Conservation (phyloP, 768 basidiomycete species). For the Mycena vitilis region DNA sequence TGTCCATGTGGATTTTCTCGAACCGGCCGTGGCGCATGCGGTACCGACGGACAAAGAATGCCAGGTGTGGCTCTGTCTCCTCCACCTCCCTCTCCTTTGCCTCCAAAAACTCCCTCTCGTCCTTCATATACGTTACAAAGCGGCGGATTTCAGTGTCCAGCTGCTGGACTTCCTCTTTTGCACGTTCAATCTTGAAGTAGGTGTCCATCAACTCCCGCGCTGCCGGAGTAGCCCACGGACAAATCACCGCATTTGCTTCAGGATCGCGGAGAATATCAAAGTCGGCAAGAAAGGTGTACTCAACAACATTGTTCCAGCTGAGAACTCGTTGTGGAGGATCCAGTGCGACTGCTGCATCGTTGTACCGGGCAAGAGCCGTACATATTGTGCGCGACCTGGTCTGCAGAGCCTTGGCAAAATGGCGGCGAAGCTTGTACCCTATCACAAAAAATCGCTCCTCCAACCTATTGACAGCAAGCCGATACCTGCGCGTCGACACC, state of each 20-base stretch:
- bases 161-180: not conserved
- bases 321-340: conserved; percentile 7
- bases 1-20: no score
- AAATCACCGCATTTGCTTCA: conserved; percentile 13
- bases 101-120: not conserved
- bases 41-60: no score
- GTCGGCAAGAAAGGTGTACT: conserved; percentile 19
- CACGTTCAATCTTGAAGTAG: conserved; percentile 19
- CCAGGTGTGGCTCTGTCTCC: no score
- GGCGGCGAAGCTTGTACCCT: conserved; percentile 36
- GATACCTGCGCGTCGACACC: no score
- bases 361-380: conserved; percentile 32
- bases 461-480: no score
- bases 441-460: no score
- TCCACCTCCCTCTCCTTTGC: no score
- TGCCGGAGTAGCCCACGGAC: conserved; percentile 29
- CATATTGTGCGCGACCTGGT: conserved; percentile 6
- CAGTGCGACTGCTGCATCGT: conserved; percentile 13
- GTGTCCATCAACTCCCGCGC: conserved; percentile 27
- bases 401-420: conserved; percentile 38
- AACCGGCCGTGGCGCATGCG: no score
- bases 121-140: not conserved
- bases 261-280: conserved; percentile 36
- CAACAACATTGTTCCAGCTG: conserved; percentile 40
- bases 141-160: not conserved